A percentile compares a stretch with the other conserved stretches of the same genome.
These are phyloP conservation scores for Clavariopsis aquatica DNA, from an alignment of 495 filamentous ascomycete genomes.

Conservation along the genomic window DNA sequence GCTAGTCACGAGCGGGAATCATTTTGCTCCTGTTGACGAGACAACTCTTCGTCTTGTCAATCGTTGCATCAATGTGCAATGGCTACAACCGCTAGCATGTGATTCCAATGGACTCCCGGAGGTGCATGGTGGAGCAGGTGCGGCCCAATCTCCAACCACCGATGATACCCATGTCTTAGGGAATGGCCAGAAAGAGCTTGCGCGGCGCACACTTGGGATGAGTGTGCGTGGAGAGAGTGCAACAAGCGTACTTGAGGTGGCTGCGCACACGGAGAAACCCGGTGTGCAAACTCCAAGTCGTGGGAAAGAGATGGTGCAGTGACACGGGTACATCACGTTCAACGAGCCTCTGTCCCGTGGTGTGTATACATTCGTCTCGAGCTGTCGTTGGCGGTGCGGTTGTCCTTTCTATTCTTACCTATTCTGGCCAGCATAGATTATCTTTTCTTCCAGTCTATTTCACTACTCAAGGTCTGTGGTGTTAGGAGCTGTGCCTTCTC, in stretches of 20 bases:
- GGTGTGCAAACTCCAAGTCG: conserved; percentile 80
- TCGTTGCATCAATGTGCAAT: conserved; percentile 79
- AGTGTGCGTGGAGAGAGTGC: conserved; percentile 39
- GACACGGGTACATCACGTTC: background rate
- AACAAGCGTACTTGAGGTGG: conserved; percentile 66
- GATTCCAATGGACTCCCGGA: conserved; percentile 5
- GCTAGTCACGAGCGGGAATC: conserved; percentile 57
- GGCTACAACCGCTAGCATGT: conserved; percentile 55
- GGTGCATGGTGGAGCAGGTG: conserved; percentile 14
- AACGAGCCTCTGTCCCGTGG: background rate
- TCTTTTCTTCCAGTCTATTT: conserved; percentile 4
- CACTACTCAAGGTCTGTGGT: background rate
- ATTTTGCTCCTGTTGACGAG: conserved; percentile 89
- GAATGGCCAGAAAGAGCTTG: conserved; percentile 36
- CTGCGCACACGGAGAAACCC: conserved; percentile 77
- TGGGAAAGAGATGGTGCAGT: conserved; percentile 16
- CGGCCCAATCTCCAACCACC: conserved; percentile 21
- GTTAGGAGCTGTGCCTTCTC: background rate
- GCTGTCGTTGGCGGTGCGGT: background rate
- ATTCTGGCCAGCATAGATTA: background rate
- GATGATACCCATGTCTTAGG: conserved; percentile 14
- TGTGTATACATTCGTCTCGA: background rate
- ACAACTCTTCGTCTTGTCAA: conserved; percentile 83
- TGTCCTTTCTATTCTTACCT: background rate
- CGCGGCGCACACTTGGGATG: conserved; percentile 42